These are phyloP conservation scores for Takashimella tepidaria DNA, from an alignment of 1,284 basidiomycete species.

Conservation along the genomic window DNA sequence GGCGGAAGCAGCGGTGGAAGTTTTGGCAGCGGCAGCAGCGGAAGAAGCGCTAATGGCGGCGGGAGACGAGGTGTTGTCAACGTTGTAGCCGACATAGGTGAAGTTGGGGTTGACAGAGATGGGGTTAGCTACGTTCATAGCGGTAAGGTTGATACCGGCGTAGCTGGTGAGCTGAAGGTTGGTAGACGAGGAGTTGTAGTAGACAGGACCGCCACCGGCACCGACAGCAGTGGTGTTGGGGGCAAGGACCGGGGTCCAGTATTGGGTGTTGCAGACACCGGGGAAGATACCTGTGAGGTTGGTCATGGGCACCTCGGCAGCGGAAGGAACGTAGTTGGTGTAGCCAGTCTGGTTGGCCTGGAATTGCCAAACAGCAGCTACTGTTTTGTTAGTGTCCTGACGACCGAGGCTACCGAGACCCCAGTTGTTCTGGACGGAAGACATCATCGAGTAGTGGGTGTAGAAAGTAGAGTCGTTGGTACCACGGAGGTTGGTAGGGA, in stretches of 20 bases:
- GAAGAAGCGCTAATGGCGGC: slow-evolving; percentile 8
- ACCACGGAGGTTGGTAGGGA: slow-evolving; percentile 49
- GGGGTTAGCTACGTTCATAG: slow-evolving; percentile 21
- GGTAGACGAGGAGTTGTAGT: slow-evolving; percentile 18
- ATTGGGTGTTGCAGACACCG: slow-evolving; percentile 25
- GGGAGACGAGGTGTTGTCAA: slow-evolving; percentile 9
- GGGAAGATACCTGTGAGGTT: slow-evolving; percentile 43
- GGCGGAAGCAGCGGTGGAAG: slow-evolving; percentile 1
- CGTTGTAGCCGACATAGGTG: slow-evolving; percentile 10
- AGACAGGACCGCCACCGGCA: slow-evolving; percentile 34
- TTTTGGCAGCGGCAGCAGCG: slow-evolving; percentile 4
- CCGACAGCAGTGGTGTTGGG: slow-evolving; percentile 33
- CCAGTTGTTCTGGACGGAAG: slow-evolving; percentile 64
- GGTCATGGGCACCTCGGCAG: slow-evolving; percentile 26
- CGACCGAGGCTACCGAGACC: slow-evolving; percentile 57
- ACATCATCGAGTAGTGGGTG: slow-evolving; percentile 61
- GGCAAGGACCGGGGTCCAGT: slow-evolving; percentile 36
- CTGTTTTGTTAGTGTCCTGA: slow-evolving; percentile 52
- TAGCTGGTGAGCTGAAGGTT: slow-evolving; percentile 12
- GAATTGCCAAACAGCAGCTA: slow-evolving; percentile 38
- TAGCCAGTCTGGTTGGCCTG: slow-evolving; percentile 29
- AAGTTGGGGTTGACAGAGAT: slow-evolving; percentile 22
- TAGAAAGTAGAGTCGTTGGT: slow-evolving; percentile 57
- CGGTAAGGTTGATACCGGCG: slow-evolving; percentile 26
- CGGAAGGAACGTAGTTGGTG: slow-evolving; percentile 31